Evolutionary conservation across 2,329 filamentous ascomycete species (phyloP), one percentile per base, ranked within the genome.

Genomic region (Zymoseptoria brevis): DNA sequence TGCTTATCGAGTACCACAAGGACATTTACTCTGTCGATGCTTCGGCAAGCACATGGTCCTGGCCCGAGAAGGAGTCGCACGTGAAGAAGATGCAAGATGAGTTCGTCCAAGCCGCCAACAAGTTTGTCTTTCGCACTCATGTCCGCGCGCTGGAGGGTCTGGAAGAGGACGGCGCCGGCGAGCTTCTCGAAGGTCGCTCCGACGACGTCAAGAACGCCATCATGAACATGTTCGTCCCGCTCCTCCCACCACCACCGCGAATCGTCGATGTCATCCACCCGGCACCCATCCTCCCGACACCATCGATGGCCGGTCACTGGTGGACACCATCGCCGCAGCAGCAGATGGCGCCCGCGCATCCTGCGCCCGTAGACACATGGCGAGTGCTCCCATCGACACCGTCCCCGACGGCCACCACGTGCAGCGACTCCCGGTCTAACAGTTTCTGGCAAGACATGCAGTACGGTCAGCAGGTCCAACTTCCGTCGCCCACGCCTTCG

Each of bases 71-170:
- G 83, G 92, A 96, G 70, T 83, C 88, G 68, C 93, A 97, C 73
- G 83, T 95, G 78, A 96, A 96, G 85, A 96, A 96, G 80, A 82
- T 97, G 69, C 94, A 97, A 74, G 90, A 96, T 62, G 91, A 96
- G 71, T 97, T 96, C 72, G 83, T 97, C 65, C 93, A 97, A 78
- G 90, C 92, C 66, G 87, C 93, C 79, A 99, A 99, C 84, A 93
- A 88, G 77, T 99, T 95, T 72, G 93, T 99, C 71, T 99, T 89
- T 78, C 87, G 91, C 71, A 92, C 93, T 16, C 86, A 89, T 70
- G 91, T 90, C 65, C 86, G 87, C 62, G 94, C 92, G 52, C 83
- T 99, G 57, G 94, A 99, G 77, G 94, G 94, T 59, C 82, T 97
- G 65, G 94, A 99, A 79, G 94, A 97, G 78, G 93, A 96, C 70